Conservation (phyloP, 768 basidiomycete species). For the Naganishia friedmannii region DNA sequence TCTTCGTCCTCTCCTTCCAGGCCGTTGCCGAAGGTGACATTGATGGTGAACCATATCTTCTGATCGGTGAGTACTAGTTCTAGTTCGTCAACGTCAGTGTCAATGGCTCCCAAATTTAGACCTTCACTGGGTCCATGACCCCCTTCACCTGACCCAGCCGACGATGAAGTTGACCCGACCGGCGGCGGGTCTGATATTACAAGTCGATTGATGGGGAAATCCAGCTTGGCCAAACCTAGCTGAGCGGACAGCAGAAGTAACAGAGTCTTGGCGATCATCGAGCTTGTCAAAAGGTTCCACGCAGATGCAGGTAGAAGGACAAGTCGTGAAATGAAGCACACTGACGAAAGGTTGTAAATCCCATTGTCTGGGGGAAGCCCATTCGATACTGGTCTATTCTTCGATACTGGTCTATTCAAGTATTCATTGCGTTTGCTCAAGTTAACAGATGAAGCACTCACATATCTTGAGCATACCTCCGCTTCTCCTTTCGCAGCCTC, state of each 20-base stretch:
- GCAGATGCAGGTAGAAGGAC: not conserved
- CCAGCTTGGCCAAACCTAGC: not conserved
- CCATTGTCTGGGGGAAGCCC: too few species aligned
- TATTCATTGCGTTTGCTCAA: not conserved
- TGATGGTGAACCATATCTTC: constrained; percentile 7
- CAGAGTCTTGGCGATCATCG: not conserved
- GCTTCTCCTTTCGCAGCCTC: constrained; percentile 3
- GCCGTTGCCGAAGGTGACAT: not conserved
- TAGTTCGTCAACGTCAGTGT: not conserved
- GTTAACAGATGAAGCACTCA: not conserved
- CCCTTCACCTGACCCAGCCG: too few species aligned
- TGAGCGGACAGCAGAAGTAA: constrained; percentile 3
- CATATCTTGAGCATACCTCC: not conserved
- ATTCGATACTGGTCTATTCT: too few species aligned
- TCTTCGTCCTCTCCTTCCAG: not conserved
- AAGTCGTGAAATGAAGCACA: not conserved
- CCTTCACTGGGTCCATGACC: too few species aligned
- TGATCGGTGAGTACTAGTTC: not conserved
- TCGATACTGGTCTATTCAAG: not conserved
- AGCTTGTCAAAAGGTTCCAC: not conserved
- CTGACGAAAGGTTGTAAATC: too few species aligned
- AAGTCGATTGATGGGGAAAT: not conserved
- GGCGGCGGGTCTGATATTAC: too few species aligned
- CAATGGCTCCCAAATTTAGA: too few species aligned
- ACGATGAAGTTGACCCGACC: too few species aligned